These are phyloP conservation scores for Gaeumannomyces sp. DNA, from an alignment of 2,329 filamentous ascomycete genomes.

Conservation along the genomic window DNA sequence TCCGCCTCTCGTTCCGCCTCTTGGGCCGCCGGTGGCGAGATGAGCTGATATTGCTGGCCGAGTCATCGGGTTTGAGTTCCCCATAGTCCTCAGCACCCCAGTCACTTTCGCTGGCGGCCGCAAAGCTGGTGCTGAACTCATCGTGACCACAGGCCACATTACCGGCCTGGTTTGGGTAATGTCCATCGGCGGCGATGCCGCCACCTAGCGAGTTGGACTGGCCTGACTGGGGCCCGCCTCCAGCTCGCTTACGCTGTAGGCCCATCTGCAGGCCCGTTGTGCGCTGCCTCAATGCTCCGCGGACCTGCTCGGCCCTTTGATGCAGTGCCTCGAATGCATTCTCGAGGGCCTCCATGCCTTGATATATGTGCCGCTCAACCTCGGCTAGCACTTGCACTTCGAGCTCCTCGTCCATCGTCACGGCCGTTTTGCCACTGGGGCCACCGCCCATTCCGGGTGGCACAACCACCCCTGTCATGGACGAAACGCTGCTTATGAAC, in stretches of 20 bases:
- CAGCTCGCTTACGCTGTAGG: slow-evolving; percentile 48
- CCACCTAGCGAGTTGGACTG: neutral
- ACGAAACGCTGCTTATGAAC: slow-evolving; percentile 42
- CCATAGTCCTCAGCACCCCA: slow-evolving; percentile 49
- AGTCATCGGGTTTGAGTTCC: slow-evolving; percentile 70
- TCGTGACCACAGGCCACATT: neutral
- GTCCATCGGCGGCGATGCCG: slow-evolving; percentile 9
- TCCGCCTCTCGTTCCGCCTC: slow-evolving; percentile 61
- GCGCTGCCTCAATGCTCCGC: slow-evolving; percentile 72
- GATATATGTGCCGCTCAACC: slow-evolving; percentile 87
- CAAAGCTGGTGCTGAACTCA: slow-evolving; percentile 1
- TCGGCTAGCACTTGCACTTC: slow-evolving; percentile 87
- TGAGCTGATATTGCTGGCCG: slow-evolving; percentile 73
- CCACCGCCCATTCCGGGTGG: slow-evolving; percentile 13
- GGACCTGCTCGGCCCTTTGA: slow-evolving; percentile 72
- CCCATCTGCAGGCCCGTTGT: slow-evolving; percentile 67
- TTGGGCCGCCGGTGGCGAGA: slow-evolving; percentile 62
- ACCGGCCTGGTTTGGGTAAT: too few relatives aligned
- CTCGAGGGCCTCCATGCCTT: slow-evolving; percentile 89
- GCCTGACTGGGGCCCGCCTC: neutral
- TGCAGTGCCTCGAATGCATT: slow-evolving; percentile 93
- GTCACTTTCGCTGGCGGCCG: slow-evolving; percentile 45
- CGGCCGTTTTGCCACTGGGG: slow-evolving; percentile 46
- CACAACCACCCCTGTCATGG: slow-evolving; percentile 37
- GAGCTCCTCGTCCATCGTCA: slow-evolving; percentile 88